These are phyloP conservation scores for Boletus rex-veris DNA, from an alignment of 768 basidiomycete species.

Conservation along the genomic window DNA sequence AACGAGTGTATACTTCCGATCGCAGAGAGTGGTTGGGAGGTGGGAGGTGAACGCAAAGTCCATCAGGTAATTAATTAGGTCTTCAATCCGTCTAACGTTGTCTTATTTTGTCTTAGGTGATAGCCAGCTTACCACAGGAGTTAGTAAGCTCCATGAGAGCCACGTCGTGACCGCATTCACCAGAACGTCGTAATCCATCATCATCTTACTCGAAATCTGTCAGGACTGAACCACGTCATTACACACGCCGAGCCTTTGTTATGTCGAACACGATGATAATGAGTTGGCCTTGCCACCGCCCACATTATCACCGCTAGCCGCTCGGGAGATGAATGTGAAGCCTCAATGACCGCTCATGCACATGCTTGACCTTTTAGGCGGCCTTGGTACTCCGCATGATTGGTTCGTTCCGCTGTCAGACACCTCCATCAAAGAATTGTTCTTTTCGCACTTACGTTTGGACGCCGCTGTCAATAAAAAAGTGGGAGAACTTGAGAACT, in stretches of 20 bases:
- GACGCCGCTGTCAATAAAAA: background rate
- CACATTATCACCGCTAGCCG: slow-evolving; percentile 39
- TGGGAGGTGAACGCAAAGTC: slow-evolving; percentile 69
- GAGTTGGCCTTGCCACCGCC: slow-evolving; percentile 27
- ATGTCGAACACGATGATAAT: slow-evolving; percentile 35
- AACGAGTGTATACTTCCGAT: slow-evolving; percentile 59
- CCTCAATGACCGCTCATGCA: slow-evolving; percentile 47
- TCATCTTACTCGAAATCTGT: background rate
- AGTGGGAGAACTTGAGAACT: no score
- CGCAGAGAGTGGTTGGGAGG: slow-evolving; percentile 80
- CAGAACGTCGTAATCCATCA: slow-evolving; percentile 13
- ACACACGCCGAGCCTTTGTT: slow-evolving; percentile 21
- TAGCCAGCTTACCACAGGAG: slow-evolving; percentile 22
- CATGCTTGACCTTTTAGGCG: slow-evolving; percentile 10
- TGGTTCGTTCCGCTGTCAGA: slow-evolving; percentile 74
- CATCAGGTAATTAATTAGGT: slow-evolving; percentile 47
- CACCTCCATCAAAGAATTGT: slow-evolving; percentile 12
- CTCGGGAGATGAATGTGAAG: slow-evolving; percentile 51
- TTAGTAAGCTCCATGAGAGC: slow-evolving; percentile 23
- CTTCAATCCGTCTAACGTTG: background rate
- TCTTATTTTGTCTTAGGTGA: slow-evolving; percentile 20
- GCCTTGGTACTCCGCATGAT: slow-evolving; percentile 20
- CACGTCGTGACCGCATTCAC: slow-evolving; percentile 7
- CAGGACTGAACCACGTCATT: background rate
- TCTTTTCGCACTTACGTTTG: slow-evolving; percentile 8